Base-by-base conservation (phyloP, 148 eudicot genomes). In the Silene latifolia region DNA sequence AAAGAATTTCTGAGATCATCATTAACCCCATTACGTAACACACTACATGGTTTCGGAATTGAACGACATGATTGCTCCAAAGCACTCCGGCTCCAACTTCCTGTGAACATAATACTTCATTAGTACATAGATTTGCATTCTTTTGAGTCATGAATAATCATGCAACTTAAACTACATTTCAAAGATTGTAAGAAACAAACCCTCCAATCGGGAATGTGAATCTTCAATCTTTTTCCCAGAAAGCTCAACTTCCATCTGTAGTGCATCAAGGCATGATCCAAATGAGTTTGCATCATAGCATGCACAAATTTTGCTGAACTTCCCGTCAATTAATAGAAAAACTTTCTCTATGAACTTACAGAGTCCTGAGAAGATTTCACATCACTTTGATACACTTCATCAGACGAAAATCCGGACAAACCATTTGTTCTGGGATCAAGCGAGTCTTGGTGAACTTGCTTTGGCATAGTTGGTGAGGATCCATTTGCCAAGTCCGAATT, bases 21-120 rank as follows among this genome's bases (percentile, higher is more conserved):
- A 27, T 29, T 79, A 60, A 71, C 71, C 80, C 76, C 80, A 84
- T 84, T 88, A 53, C 81, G 85, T 83, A 81, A 68, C 25, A 80
- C 81, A 23, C 73, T 67, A 79, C 91, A 90, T 66, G 91, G 88
- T 72, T 80, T 83, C 76, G 86, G 86, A 73, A 79, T 80, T 71
- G 92, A 76, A 77, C 71, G 83, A 27, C 72, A 72, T 8, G 86
- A 62, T 74, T 82, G 80, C 74, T 77, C 80, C 51, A 86, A 73
- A 53, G 76, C 47, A 72, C 71, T 69, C 72, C 79, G 61, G 72
- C 73, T 77, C 76, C 72, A 71, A 73, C 80, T 86, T 78, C 81
- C 85, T 72, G 54, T 78, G 76, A 60, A 48, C 51, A 67, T 35
- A 69, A 67, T 59, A 69, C 82, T 35, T 13, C 13, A 29, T 27